These are phyloP conservation scores for Trichothecium roseum DNA, from an alignment of 2,329 filamentous ascomycete genomes.

Conservation along the genomic window DNA sequence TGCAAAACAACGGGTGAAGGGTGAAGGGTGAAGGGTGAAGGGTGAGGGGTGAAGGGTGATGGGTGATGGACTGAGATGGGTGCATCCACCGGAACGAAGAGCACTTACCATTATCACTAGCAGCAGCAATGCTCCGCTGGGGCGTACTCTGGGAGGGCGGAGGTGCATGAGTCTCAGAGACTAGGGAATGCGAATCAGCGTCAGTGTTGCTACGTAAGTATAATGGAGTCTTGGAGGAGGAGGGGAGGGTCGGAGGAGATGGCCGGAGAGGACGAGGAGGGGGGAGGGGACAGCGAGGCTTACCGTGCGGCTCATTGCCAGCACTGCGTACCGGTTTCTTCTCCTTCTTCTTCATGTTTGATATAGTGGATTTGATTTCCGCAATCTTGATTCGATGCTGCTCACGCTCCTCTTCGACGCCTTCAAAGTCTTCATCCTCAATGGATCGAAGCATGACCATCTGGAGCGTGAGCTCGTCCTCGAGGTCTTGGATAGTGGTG, in stretches of 20 bases:
- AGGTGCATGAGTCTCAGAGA: too few relatives aligned
- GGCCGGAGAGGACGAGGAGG: not conserved
- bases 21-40: too few relatives aligned
- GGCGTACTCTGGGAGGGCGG: too few relatives aligned
- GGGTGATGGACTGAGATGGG: too few relatives aligned
- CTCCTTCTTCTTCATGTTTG: conserved; percentile 8
- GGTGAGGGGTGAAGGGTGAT: too few relatives aligned
- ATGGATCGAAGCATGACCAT: conserved; percentile 32
- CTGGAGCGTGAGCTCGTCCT: conserved; percentile 31
- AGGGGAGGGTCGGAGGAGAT: not conserved
- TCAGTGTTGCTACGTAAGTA: too few relatives aligned
- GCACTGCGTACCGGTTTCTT: conserved; percentile 3
- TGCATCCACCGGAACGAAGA: too few relatives aligned
- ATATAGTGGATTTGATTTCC: conserved; percentile 17
- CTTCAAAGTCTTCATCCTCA: conserved; percentile 12
- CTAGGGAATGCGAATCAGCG: too few relatives aligned
- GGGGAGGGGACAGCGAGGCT: not conserved
- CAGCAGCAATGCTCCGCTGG: too few relatives aligned
- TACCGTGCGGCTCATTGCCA: too few relatives aligned
- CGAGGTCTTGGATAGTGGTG: conserved; percentile 8
- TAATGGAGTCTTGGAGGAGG: not conserved
- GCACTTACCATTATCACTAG: too few relatives aligned
- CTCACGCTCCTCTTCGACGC: conserved; percentile 17
- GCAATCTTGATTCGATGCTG: conserved; percentile 16
- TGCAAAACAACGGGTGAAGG: too few relatives aligned